Base-by-base conservation (phyloP, 805 yeast genomes). In the Clavispora santaluciae region DNA sequence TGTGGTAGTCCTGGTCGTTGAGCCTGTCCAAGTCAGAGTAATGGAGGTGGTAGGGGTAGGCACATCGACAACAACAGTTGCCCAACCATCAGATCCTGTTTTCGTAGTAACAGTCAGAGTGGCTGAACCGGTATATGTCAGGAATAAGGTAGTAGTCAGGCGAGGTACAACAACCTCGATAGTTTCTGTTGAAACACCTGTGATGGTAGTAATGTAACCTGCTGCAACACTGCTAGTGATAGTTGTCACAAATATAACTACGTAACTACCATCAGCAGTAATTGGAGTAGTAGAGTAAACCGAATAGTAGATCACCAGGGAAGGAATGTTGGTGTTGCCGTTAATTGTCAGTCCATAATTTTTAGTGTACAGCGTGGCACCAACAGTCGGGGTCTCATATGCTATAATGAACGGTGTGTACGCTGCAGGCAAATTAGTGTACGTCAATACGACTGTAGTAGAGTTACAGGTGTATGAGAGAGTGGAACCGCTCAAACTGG, bases 361-460 rank as follows among this genome's bases (percentile, higher is more conserved):
- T 1, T 30, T 26, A n/a, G 10, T 4, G 15, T 26, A 31, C 18
- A 15, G 16, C 5, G 11, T 29, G 8, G 39, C 40, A 15, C 31
- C 38, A 5, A 33, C n/a, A 18, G 39, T 24, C 4, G 35, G n/a
- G 10, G 26, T 29, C n/a, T n/a, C n/a, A 6, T 41, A 33, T 22
- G 36, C 45, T 35, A 51, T 54, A 25, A 58, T 45, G 39, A 48
- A 58, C 6, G 60, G 58, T 13, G 61, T 43, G 42, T 47, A 56
- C 2, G 66, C 66, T 2, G 63, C 60, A 6, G 65, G 64, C 21
- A 61, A 30, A 38, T 53, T 55, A 5, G 24, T 20, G 42, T 53
- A 60, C 12, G 26, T 23, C 18, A 49, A 44, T 3, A 35, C 38
- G 18, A 34, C 44, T 3, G 37, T 36, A 6, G 40, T 35, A 5